A percentile compares a stretch with the other conserved stretches of the same genome.
These are phyloP conservation scores for Penicillium sp. DNA, from an alignment of 2,329 filamentous ascomycete genomes.

Conservation along the genomic window DNA sequence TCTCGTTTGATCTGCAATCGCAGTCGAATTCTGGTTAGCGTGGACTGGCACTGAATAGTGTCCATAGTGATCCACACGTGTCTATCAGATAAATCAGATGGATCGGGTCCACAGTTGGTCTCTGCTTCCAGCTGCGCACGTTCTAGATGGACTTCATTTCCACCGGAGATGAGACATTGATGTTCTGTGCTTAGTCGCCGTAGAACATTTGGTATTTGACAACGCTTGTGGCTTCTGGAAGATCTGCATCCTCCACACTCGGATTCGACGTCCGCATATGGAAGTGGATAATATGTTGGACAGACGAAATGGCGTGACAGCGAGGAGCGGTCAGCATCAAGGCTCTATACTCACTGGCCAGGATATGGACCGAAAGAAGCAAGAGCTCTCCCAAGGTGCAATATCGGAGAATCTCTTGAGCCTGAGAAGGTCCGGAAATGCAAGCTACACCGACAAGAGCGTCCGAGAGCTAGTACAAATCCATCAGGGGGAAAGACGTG, in stretches of 20 bases:
- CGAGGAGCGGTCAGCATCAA: background rate
- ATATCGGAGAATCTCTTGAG: background rate
- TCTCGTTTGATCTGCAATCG: constrained; percentile 14
- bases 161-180: background rate
- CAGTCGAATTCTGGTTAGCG: constrained; percentile 1
- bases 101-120: constrained; percentile 4
- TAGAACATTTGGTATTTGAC: background rate
- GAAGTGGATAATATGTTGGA: background rate
- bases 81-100: constrained; percentile 1
- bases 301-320: background rate
- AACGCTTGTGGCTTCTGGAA: constrained; percentile 7
- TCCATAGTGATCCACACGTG: background rate
- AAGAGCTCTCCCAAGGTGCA: background rate
- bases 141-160: background rate
- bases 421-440: background rate
- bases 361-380: background rate
- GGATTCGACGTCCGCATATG: background rate
- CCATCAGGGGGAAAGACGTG: background rate
- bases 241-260: constrained; percentile 10
- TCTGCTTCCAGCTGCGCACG: background rate
- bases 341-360: background rate
- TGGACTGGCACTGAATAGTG: too few species aligned
- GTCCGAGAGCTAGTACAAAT: background rate
- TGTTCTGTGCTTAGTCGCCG: background rate
- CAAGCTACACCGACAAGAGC: background rate